These are phyloP conservation scores for Magnusiomyces suaveolens DNA, from an alignment of 1,139 yeast species.

Conservation along the genomic window DNA sequence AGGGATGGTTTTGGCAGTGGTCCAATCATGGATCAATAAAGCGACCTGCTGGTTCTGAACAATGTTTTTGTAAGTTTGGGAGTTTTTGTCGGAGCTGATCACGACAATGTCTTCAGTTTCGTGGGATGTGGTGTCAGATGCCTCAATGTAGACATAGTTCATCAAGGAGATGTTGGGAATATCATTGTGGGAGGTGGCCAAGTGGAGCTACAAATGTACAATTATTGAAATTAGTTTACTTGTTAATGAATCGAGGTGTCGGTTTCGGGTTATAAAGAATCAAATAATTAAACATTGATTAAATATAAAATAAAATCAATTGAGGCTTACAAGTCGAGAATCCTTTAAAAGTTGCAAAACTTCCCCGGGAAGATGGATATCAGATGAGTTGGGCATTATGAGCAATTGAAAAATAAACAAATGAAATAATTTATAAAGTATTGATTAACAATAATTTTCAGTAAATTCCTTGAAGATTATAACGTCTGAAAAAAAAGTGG, in stretches of 20 bases:
- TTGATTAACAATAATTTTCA: too few species aligned
- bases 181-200: constrained; percentile 59
- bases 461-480: too few species aligned
- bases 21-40: constrained; percentile 80
- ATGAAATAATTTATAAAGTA: not conserved
- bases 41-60: constrained; percentile 63
- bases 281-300: not conserved
- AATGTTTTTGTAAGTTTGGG: constrained; percentile 65
- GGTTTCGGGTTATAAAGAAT: not conserved
- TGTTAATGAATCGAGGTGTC: too few species aligned
- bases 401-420: not conserved
- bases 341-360: not conserved
- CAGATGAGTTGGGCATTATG: not conserved
- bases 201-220: constrained; percentile 66
- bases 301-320: not conserved
- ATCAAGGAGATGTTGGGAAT: constrained; percentile 81
- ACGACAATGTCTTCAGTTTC: constrained; percentile 34
- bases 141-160: constrained; percentile 62
- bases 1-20: constrained; percentile 39
- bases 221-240: too few species aligned
- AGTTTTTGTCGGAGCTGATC: constrained; percentile 56
- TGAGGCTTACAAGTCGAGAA: not conserved
- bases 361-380: not conserved
- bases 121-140: constrained; percentile 21
- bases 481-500: too few species aligned